Base-by-base conservation (phyloP, 805 yeast genomes). In the Candida michaelii region DNA sequence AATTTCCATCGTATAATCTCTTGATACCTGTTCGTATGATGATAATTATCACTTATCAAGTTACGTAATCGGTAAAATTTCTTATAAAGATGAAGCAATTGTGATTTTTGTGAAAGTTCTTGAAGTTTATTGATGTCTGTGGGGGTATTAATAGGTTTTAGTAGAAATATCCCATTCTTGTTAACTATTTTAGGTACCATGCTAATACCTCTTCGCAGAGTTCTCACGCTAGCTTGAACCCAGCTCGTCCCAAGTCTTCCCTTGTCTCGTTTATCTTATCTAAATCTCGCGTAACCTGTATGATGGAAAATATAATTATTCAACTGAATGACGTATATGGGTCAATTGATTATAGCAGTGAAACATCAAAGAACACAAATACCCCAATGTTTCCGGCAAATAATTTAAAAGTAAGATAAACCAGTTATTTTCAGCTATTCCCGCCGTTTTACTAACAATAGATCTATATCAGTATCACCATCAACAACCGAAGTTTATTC, bases 21-120 rank as follows among this genome's bases (percentile, higher is more conserved):
- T 18, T 43, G 44, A 45, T 58, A 65, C 21, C 49, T 43, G 7
- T 50, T 41, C 5, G 24, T 40, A 14, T 27, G 25, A 23, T 45
- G 32, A 15, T 29, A 27, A 7, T 50, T 52, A 5, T 43, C 44
- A 21, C 53, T 55, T 4, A 61, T 46, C 31, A 62, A 34, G 23
- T 57, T 47, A 13, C 74, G 56, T 15, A 69, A 52, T 24, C 55
- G 52, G 47, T 49, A 68, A 32, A 69, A 60, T 35, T 52, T 58
- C 45, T 61, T 67, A 46, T 70, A 70, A 2, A 56, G 43, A 6
- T 50, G 30, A 5, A 55, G 42, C n/a, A 52, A 44, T 40, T 51
- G 48, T 13, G 42, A 32, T 31, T 34, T 44, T 7, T 29, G 30
- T 15, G 17, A 8, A 13, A 39, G 5, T 5, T 21, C 23, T 9